phyloP scores from a whole-genome alignment of 208 protist species.

The Balamuthia mandrillaris region DNA sequence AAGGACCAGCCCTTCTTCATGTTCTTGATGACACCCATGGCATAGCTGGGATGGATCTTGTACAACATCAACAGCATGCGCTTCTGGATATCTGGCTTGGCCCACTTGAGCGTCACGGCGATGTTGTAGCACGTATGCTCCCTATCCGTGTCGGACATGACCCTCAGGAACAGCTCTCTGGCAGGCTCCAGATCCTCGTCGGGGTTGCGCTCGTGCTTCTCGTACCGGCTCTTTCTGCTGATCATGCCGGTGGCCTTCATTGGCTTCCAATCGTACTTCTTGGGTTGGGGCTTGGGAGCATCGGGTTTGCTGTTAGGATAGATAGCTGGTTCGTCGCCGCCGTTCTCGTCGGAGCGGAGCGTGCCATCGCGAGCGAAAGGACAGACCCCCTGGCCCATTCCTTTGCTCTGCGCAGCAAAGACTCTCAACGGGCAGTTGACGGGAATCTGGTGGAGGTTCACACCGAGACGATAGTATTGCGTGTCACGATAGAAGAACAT shows the following conservation, averaged over 20 bases:
- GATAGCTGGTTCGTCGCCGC: too few relatives aligned
- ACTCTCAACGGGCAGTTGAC: conserved; percentile 71
- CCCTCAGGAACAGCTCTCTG: background rate
- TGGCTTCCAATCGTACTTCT: conserved; percentile 1
- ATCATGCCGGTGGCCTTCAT: background rate
- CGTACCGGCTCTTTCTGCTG: background rate
- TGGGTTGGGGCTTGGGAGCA: too few relatives aligned
- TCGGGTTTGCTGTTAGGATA: too few relatives aligned
- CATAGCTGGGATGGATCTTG: too few relatives aligned
- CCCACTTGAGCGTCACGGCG: background rate
- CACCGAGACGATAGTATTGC: conserved; percentile 74
- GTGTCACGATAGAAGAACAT: conserved; percentile 78
- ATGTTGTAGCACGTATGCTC: background rate
- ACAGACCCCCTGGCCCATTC: too few relatives aligned
- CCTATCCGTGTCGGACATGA: background rate
- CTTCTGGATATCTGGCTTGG: background rate
- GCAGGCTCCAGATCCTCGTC: background rate
- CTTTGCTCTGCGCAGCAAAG: too few relatives aligned
- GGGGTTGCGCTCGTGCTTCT: background rate
- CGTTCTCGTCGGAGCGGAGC: too few relatives aligned
- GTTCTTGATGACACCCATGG: too few relatives aligned
- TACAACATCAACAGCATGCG: too few relatives aligned
- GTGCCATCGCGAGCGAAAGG: too few relatives aligned
- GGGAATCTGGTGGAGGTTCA: conserved; percentile 73
- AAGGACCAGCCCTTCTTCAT: too few relatives aligned